Evolutionary conservation across 257 asterid species (phyloP).

Genomic region (Echites panduratus): DNA sequence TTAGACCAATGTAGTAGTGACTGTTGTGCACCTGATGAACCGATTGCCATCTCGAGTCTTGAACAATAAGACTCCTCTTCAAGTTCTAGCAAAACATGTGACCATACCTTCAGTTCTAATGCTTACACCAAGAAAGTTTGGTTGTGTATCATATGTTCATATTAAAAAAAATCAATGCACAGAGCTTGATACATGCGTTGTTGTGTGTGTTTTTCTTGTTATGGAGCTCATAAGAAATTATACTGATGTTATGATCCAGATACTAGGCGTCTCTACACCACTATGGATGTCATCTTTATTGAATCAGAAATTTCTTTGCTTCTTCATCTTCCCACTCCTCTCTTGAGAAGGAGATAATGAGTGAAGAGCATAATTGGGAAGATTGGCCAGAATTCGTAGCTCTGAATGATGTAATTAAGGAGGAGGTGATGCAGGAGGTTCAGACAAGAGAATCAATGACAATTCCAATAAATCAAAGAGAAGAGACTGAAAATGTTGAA

Average conservation of each 20-base stretch:
- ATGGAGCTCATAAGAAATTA: not conserved
- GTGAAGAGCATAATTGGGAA: not conserved
- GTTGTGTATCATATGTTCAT: constrained; percentile 6
- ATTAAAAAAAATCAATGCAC: constrained; percentile 7
- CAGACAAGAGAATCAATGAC: too few relatives aligned
- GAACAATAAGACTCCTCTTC: too few relatives aligned
- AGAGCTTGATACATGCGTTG: constrained; percentile 13
- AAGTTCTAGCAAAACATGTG: too few relatives aligned
- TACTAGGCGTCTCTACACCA: not conserved
- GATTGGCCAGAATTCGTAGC: not conserved
- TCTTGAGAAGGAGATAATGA: constrained; percentile 3
- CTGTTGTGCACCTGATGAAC: not conserved
- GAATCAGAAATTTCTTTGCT: not conserved
- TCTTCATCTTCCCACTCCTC: not conserved
- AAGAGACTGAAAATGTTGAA: too few relatives aligned
- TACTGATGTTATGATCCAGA: not conserved
- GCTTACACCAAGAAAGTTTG: constrained; percentile 7
- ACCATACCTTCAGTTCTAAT: not conserved
- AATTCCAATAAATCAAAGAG: too few relatives aligned
- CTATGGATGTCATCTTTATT: not conserved
- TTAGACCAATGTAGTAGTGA: not conserved
- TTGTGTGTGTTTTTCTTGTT: constrained; percentile 6
- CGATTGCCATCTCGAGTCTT: not conserved
- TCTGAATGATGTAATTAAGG: not conserved
- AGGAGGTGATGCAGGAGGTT: too few relatives aligned